These are phyloP conservation scores for Fallopia convolvulus DNA, from an alignment of 148 eudicot genomes.

Conservation along the genomic window DNA sequence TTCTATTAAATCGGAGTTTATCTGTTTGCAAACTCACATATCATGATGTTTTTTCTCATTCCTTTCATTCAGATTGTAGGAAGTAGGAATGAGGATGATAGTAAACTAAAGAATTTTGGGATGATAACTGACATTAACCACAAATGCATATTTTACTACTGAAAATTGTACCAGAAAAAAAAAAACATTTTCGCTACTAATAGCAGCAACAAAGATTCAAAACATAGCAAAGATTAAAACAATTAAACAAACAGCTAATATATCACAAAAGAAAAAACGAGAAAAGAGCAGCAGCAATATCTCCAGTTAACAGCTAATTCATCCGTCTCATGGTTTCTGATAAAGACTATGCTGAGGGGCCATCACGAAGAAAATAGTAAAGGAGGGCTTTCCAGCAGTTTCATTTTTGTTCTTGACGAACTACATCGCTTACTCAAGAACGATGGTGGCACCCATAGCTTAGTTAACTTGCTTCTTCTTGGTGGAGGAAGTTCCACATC, in stretches of 20 bases:
- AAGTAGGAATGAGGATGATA: too few species aligned
- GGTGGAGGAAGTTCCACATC: constrained; percentile 44
- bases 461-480: constrained; percentile 32
- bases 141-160: background rate
- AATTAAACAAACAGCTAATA: background rate
- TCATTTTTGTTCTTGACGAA: constrained; percentile 82
- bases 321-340: background rate
- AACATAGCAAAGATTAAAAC: background rate
- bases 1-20: too few species aligned
- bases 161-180: background rate
- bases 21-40: too few species aligned
- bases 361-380: constrained; percentile 1
- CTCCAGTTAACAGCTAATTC: background rate
- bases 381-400: constrained; percentile 9
- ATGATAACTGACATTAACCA: background rate
- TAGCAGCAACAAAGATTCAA: background rate
- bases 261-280: background rate
- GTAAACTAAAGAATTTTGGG: too few species aligned
- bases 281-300: background rate
- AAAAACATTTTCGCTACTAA: background rate
- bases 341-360: background rate
- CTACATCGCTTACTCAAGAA: constrained; percentile 63
- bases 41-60: too few species aligned
- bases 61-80: too few species aligned
- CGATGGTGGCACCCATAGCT: constrained; percentile 17